These are phyloP conservation scores for Lycium ferocissimum DNA, from an alignment of 257 asterid genomes.

Conservation along the genomic window DNA sequence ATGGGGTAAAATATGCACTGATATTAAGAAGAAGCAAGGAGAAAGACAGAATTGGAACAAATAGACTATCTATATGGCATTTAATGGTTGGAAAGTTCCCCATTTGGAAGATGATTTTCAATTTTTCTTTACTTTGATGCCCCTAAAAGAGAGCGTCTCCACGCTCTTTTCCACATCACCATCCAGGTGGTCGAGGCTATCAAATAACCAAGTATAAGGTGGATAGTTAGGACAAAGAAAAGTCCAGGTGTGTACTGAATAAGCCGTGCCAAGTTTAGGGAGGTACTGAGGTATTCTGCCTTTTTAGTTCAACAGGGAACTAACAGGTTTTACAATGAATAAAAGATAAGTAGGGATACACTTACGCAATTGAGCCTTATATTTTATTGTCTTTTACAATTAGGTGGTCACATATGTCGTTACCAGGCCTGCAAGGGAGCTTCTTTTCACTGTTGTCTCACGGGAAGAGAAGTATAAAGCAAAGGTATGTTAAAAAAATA, in stretches of 20 bases:
- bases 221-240: background rate
- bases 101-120: background rate
- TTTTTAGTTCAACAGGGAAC: background rate
- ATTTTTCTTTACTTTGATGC: background rate
- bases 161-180: background rate
- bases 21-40: background rate
- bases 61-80: background rate
- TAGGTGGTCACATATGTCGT: conserved; percentile 91
- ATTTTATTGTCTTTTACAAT: conserved; percentile 29
- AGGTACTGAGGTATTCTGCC: background rate
- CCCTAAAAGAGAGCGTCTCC: background rate
- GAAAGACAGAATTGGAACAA: conserved; percentile 1
- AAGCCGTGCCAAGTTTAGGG: background rate
- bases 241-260: background rate
- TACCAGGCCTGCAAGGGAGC: conserved; percentile 95
- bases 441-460: conserved; percentile 88
- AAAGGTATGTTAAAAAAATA: conserved; percentile 55
- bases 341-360: background rate
- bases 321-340: background rate
- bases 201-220: background rate
- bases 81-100: background rate
- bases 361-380: background rate
- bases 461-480: conserved; percentile 99
- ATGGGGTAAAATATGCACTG: background rate
- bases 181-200: background rate